Evolutionary conservation across 306 rosid genomes (phyloP), one percentile per base, ranked within the genome.

Genomic region (Potentilla sterilis): DNA sequence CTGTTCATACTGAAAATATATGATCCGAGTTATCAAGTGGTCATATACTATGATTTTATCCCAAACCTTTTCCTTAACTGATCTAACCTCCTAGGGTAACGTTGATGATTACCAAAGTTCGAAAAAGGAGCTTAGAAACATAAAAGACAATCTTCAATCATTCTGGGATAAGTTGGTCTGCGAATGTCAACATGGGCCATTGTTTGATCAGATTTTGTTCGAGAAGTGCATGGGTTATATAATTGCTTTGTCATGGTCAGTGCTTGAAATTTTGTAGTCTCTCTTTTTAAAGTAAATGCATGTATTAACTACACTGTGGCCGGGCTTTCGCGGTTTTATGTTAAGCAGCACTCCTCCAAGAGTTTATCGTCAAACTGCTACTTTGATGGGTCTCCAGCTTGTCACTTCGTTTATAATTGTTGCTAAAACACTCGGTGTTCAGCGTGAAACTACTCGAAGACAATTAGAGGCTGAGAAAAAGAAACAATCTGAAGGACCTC

Each of bases 141-240:
- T 95, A 85, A 95, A 89, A 81, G 97, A 90, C 74, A 95, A 95
- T 83, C 96, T 95, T 65, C 89, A 86, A 74, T 87, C 86, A 54
- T 92, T 95, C 68, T 95, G 95, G 96, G 97, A 95, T 76, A 86
- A 79, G 77, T 85, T 92, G 88, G 88, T 94, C 75, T 86, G 86
- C 38, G 97, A 95, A 69, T 87, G 97, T 77, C 97, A 95, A 77
- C 93, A 95, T 71, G 97, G 97, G 35, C 98, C 98, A 70, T 86
- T 94, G 49, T 90, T 90, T 80, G 97, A 90, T 86, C 92, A 90
- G 81, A 84, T 89, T 86, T 78, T 95, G 85, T 90, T 95, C 77
- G 98, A 95, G 90, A 95, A 95, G 87, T 95, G 97, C 86, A 89
- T 95, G 98, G 98, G 92, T 85, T 95, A 90, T 81, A 86, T 95